phyloP scores from a whole-genome alignment of 441 rosid genomes.

The Pelargonium citronellum region DNA sequence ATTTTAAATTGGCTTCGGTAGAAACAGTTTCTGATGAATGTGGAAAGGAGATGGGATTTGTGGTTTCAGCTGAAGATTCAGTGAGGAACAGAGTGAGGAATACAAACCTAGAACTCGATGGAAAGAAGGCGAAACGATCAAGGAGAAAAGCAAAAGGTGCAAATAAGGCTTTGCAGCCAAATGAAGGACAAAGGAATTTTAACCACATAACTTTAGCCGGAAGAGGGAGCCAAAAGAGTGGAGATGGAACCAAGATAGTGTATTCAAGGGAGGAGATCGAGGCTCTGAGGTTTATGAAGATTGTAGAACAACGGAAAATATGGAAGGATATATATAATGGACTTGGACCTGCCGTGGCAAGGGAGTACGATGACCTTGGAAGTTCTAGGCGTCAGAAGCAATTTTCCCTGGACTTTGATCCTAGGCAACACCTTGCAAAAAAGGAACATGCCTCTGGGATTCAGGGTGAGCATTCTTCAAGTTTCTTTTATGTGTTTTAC shows the following conservation, averaged over 20 bases:
- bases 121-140: constrained; percentile 34
- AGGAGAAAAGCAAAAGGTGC: constrained; percentile 35
- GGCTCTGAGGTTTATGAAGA: constrained; percentile 55
- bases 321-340: constrained; percentile 52
- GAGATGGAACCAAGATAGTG: constrained; percentile 27
- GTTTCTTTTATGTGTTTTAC: not conserved
- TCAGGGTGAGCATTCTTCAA: constrained; percentile 36
- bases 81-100: constrained; percentile 30
- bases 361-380: constrained; percentile 48
- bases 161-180: constrained; percentile 24
- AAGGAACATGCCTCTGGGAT: constrained; percentile 34
- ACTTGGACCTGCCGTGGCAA: constrained; percentile 42
- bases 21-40: constrained; percentile 35
- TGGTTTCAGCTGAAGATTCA: constrained; percentile 21
- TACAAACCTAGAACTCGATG: constrained; percentile 33
- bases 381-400: constrained; percentile 38
- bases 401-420: constrained; percentile 26
- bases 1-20: constrained; percentile 65
- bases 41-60: constrained; percentile 25
- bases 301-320: constrained; percentile 45
- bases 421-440: constrained; percentile 23
- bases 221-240: constrained; percentile 19
- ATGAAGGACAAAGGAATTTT: constrained; percentile 19
- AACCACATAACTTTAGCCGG: constrained; percentile 17
- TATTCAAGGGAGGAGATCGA: constrained; percentile 61